Percentiles rank a stretch among this genome's conserved stretches.
Conservation (phyloP, 2,329 filamentous ascomycete species). For the Aspergillus thermomutatus region DNA sequence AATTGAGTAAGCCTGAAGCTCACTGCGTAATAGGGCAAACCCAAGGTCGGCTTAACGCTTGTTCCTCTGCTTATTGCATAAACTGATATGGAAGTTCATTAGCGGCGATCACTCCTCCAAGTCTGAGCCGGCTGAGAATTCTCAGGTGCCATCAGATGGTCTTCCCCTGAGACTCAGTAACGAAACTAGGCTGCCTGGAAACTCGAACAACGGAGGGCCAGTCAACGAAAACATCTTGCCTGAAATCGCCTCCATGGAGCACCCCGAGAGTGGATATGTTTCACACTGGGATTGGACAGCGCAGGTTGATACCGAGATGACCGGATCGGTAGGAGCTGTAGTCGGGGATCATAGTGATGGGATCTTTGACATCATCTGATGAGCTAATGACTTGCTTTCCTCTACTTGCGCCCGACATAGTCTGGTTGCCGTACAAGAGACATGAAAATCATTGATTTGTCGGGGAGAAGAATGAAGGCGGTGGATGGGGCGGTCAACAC, state of each 20-base stretch:
- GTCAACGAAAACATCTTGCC: background rate
- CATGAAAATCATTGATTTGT: background rate
- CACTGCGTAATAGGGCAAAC: background rate
- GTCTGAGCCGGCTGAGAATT: background rate
- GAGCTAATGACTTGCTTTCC: background rate
- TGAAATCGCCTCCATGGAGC: background rate
- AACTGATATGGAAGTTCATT: background rate
- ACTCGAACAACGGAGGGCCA: background rate
- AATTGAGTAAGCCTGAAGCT: background rate
- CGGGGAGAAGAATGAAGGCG: background rate
- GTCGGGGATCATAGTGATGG: background rate
- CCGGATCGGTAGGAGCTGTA: background rate
- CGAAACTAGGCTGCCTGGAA: background rate
- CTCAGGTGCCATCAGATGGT: background rate
- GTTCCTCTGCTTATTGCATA: background rate
- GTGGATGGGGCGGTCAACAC: background rate
- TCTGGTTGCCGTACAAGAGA: background rate
- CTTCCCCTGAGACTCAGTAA: background rate
- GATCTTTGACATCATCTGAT: conserved; percentile 2
- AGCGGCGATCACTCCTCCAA: background rate
- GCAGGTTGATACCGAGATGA: background rate
- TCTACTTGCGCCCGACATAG: too few species aligned
- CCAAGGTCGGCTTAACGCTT: background rate
- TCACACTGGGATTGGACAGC: background rate
- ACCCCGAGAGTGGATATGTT: background rate